Conservation (phyloP, 2,329 filamentous ascomycete species). For the Penicillium sp. region DNA sequence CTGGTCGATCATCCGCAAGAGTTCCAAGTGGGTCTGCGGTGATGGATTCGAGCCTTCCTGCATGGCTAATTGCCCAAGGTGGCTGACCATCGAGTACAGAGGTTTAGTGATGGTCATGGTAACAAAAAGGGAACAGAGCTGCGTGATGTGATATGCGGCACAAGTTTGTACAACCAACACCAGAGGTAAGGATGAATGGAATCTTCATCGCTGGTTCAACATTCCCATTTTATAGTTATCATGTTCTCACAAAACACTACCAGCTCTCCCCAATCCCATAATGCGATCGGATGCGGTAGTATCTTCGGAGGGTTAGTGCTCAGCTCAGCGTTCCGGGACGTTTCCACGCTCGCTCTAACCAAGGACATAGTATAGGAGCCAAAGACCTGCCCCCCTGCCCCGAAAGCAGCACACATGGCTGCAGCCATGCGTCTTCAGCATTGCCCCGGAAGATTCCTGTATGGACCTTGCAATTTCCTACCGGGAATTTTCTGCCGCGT, state of each 20-base stretch:
- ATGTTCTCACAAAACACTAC: background rate
- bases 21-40: slow-evolving; percentile 28
- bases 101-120: slow-evolving; percentile 24
- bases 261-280: background rate
- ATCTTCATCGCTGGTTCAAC: background rate
- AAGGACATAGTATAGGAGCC: background rate
- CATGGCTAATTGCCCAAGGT: slow-evolving; percentile 18
- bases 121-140: background rate
- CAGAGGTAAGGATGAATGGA: background rate
- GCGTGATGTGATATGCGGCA: background rate
- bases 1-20: slow-evolving; percentile 34
- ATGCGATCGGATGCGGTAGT: slow-evolving; percentile 5
- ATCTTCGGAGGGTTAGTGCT: background rate
- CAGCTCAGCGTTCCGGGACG: background rate
- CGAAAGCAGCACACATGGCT: slow-evolving; percentile 5
- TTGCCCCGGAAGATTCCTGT: background rate
- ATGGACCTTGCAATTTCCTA: slow-evolving; percentile 1
- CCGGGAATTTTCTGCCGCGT: background rate
- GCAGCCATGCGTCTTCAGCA: background rate
- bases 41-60: slow-evolving; percentile 24
- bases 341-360: background rate
- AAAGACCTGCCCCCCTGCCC: background rate
- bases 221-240: slow-evolving; percentile 1
- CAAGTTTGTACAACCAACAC: background rate
- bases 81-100: slow-evolving; percentile 17